These are phyloP conservation scores for Bodo saltans DNA, from an alignment of 78 protist species.

Conservation along the genomic window DNA sequence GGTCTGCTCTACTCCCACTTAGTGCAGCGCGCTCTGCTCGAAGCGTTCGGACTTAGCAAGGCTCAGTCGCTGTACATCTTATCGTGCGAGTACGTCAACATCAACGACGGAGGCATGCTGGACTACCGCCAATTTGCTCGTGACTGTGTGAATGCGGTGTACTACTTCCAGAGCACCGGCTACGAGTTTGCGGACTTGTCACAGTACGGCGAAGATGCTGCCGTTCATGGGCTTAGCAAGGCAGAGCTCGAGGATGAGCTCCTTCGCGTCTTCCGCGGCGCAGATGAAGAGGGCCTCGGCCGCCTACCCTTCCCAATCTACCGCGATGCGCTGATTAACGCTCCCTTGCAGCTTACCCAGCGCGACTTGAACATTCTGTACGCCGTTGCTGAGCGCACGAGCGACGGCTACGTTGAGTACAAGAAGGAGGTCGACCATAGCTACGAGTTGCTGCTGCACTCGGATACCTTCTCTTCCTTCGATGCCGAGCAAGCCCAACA, in stretches of 20 bases:
- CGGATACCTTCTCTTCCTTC: background rate
- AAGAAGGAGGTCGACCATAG: background rate
- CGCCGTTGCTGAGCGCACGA: background rate
- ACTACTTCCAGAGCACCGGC: constrained; percentile 1
- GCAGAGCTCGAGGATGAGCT: background rate
- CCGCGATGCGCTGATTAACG: background rate
- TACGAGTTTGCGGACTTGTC: background rate
- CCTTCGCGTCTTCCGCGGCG: background rate
- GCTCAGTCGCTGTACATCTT: constrained; percentile 26
- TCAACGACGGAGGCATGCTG: background rate
- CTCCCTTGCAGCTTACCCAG: constrained; percentile 2
- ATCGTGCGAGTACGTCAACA: background rate
- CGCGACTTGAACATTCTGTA: constrained; percentile 9
- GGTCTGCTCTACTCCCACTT: background rate
- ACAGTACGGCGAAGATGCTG: too few species aligned
- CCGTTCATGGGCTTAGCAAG: background rate
- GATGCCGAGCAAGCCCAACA: too few species aligned
- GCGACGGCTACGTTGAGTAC: background rate
- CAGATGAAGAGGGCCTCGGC: background rate
- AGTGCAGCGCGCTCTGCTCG: background rate
- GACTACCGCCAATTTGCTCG: background rate
- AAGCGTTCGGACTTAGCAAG: background rate
- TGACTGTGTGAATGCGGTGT: background rate
- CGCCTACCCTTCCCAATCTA: background rate
- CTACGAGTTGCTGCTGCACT: background rate